Percentiles rank a stretch among this genome's conserved stretches.
Conservation (phyloP, 495 filamentous ascomycete genomes). For the Penicillium atrosanguineum region DNA sequence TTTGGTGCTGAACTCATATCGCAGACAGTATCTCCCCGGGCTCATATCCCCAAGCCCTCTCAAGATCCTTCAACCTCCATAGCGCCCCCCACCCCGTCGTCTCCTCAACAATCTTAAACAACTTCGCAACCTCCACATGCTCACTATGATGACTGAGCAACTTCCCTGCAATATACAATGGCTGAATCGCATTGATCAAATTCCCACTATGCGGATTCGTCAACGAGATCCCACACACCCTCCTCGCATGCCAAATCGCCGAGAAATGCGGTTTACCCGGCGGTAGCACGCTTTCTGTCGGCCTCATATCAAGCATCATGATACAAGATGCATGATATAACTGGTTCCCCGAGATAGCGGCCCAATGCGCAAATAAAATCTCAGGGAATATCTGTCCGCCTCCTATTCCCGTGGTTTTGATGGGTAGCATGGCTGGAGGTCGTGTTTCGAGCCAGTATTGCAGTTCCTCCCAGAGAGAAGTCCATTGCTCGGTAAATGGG, state of each 20-base stretch:
- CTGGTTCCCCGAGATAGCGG: constrained; percentile 45
- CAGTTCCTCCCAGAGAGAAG: constrained; percentile 35
- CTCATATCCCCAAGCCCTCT: constrained; percentile 40
- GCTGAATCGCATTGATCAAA: constrained; percentile 46
- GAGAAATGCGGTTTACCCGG: constrained; percentile 21
- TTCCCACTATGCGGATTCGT: constrained; percentile 43
- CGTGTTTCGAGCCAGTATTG: constrained; percentile 35
- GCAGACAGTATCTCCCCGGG: constrained; percentile 23
- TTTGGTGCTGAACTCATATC: constrained; percentile 16
- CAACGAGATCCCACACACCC: constrained; percentile 44
- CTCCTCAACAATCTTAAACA: constrained; percentile 37
- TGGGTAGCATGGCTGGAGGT: constrained; percentile 34
- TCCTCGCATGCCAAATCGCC: constrained; percentile 41
- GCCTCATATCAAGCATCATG: constrained; percentile 36
- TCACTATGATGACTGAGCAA: constrained; percentile 39
- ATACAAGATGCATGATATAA: constrained; percentile 42
- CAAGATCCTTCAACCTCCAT: constrained; percentile 41
- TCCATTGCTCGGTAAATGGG: constrained; percentile 27
- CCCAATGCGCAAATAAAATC: constrained; percentile 38
- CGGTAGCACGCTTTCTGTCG: constrained; percentile 19
- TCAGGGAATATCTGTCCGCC: constrained; percentile 31
- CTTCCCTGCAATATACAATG: constrained; percentile 44
- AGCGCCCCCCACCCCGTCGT: constrained; percentile 39
- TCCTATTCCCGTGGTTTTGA: constrained; percentile 24
- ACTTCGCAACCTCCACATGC: constrained; percentile 32